A percentile compares a stretch with the other conserved stretches of the same genome.
Conservation (phyloP, 495 filamentous ascomycete genomes). For the Podospora fimiseda region DNA sequence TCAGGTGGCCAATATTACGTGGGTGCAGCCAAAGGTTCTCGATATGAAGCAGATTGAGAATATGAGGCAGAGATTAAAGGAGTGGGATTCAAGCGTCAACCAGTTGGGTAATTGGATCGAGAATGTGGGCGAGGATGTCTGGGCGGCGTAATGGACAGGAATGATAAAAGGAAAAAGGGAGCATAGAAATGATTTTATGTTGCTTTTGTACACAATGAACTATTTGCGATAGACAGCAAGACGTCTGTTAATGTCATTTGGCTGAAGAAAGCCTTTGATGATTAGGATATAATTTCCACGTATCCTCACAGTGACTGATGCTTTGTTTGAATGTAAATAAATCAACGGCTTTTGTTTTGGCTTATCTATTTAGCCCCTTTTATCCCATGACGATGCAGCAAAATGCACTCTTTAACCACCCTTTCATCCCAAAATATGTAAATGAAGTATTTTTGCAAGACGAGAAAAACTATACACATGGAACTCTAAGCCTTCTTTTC, state of each 20-base stretch:
- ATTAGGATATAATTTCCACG: too few relatives aligned
- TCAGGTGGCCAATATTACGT: conserved; percentile 88
- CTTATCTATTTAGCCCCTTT: too few relatives aligned
- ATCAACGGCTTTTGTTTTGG: background rate
- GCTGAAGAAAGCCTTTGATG: too few relatives aligned
- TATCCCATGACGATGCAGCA: too few relatives aligned
- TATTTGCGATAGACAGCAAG: conserved; percentile 12
- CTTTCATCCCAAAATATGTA: too few relatives aligned
- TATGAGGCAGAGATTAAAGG: conserved; percentile 79
- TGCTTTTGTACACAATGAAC: background rate
- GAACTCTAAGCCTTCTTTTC: conserved; percentile 26
- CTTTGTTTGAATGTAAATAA: background rate
- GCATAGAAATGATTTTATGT: background rate
- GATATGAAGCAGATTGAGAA: conserved; percentile 94
- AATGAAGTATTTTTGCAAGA: too few relatives aligned
- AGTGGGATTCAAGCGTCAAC: conserved; percentile 95
- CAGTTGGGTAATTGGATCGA: conserved; percentile 94
- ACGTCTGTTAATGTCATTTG: conserved; percentile 6
- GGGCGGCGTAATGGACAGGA: conserved; percentile 58
- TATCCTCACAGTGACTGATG: too few relatives aligned
- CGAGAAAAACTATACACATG: too few relatives aligned
- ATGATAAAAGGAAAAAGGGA: background rate
- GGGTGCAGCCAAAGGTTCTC: conserved; percentile 97
- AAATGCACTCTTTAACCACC: too few relatives aligned
- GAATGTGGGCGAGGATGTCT: conserved; percentile 78